A percentile compares a stretch with the other conserved stretches of the same genome.
phyloP scores from a whole-genome alignment of 2,329 filamentous ascomycete species.

The Phaeosphaeria sp. region DNA sequence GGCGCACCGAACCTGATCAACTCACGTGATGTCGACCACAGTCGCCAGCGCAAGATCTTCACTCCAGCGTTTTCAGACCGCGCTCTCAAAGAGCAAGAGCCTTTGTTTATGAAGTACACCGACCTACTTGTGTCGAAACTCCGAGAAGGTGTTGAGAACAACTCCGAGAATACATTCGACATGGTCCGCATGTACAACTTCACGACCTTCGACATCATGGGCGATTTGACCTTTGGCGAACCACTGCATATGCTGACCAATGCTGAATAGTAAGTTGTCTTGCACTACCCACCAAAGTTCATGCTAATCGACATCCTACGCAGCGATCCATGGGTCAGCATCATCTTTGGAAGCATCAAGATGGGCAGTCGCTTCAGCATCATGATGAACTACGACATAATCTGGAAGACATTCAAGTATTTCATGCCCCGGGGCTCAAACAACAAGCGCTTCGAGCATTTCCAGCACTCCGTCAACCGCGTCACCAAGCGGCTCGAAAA shows the following conservation, averaged over 20 bases:
- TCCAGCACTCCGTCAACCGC: conserved; percentile 25
- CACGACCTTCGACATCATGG: conserved; percentile 43
- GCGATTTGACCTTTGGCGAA: conserved; percentile 42
- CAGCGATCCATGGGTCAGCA: conserved; percentile 36
- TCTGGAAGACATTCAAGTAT: conserved; percentile 11
- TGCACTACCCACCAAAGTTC: background rate
- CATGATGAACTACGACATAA: conserved; percentile 15
- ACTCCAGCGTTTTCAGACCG: conserved; percentile 52
- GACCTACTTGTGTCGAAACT: conserved; percentile 50
- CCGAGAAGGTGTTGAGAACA: conserved; percentile 37
- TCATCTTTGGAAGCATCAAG: conserved; percentile 36
- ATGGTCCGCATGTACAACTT: conserved; percentile 44
- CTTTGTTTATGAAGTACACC: conserved; percentile 50
- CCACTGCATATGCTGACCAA: conserved; percentile 39
- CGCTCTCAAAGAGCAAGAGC: conserved; percentile 51
- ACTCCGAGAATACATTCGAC: conserved; percentile 39
- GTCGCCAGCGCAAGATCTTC: conserved; percentile 49
- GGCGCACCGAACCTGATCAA: conserved; percentile 38
- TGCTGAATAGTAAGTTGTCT: conserved; percentile 11
- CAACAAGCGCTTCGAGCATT: conserved; percentile 23
- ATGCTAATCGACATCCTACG: background rate
- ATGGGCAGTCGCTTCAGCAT: conserved; percentile 7
- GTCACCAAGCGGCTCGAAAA: conserved; percentile 41
- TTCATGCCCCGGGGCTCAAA: conserved; percentile 10
- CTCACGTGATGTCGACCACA: conserved; percentile 45